Evolutionary conservation across 306 rosid species (phyloP).

Genomic region (Citrullus amarus): DNA sequence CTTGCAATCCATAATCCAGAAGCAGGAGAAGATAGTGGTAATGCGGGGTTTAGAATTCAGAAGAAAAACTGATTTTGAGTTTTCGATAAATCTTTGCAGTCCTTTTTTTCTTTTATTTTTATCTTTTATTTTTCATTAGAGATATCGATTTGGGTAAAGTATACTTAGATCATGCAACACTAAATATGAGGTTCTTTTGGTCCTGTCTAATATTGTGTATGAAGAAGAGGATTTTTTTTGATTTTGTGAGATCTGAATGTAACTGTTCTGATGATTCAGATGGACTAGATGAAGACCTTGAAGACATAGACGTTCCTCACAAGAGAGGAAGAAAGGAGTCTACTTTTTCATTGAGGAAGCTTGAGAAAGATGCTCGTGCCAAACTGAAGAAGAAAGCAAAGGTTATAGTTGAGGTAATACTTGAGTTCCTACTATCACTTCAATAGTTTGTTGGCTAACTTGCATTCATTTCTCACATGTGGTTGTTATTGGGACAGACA

Average conservation of each 20-base stretch:
- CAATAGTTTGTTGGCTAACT: not conserved
- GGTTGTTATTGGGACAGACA: not conserved
- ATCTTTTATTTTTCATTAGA: not conserved
- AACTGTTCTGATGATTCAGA: constrained; percentile 24
- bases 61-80: not conserved
- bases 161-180: not conserved
- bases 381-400: constrained; percentile 48
- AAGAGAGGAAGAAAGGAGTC: constrained; percentile 32
- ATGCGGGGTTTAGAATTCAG: not conserved
- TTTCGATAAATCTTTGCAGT: not conserved
- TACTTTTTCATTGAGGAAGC: constrained; percentile 27
- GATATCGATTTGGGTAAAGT: not conserved
- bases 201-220: not conserved
- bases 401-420: constrained; percentile 80
- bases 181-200: not conserved
- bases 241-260: constrained; percentile 10
- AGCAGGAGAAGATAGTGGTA: constrained; percentile 23
- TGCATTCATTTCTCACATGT: not conserved
- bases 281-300: constrained; percentile 50
- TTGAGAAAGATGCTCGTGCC: constrained; percentile 33
- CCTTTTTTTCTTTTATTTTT: not conserved
- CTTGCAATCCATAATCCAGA: constrained; percentile 12
- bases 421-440: not conserved
- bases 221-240: not conserved
- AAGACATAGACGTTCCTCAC: constrained; percentile 23